Evolutionary conservation across 257 asterid genomes (phyloP).

Genomic region (Nicotiana tomentosiformis): DNA sequence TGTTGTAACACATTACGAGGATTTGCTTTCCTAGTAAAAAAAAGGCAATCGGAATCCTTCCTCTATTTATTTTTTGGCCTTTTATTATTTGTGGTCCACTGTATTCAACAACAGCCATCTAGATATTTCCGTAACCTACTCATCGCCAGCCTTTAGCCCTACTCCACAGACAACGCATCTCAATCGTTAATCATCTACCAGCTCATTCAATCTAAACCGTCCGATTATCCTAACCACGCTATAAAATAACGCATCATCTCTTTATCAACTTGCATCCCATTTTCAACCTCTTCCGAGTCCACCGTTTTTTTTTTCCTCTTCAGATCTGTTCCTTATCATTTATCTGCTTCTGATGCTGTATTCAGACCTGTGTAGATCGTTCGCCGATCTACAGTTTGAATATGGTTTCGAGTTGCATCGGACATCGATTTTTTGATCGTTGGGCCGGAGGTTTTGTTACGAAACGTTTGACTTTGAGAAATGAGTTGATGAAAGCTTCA

Average conservation of each 20-base stretch:
- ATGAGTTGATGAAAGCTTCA: too few relatives aligned
- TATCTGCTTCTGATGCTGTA: neutral
- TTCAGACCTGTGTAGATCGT: constrained; percentile 8
- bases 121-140: constrained; percentile 8
- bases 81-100: too few relatives aligned
- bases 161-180: constrained; percentile 9
- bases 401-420: neutral
- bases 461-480: neutral
- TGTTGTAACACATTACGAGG: constrained; percentile 20
- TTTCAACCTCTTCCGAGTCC: neutral
- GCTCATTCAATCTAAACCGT: constrained; percentile 22
- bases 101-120: constrained; percentile 28
- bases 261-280: neutral
- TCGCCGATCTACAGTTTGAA: constrained; percentile 18
- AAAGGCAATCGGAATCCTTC: constrained; percentile 17
- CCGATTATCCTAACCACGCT: constrained; percentile 14
- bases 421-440: too few relatives aligned
- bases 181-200: constrained; percentile 14
- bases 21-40: neutral
- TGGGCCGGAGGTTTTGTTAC: neutral
- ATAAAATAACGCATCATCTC: constrained; percentile 11
- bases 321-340: neutral
- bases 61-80: neutral
- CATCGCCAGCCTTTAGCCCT: constrained; percentile 8
- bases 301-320: neutral